Percentiles rank a stretch among this genome's conserved stretches.
Evolutionary conservation across 1,139 yeast genomes (phyloP).

Genomic region (Saccharomyces hybrid): DNA sequence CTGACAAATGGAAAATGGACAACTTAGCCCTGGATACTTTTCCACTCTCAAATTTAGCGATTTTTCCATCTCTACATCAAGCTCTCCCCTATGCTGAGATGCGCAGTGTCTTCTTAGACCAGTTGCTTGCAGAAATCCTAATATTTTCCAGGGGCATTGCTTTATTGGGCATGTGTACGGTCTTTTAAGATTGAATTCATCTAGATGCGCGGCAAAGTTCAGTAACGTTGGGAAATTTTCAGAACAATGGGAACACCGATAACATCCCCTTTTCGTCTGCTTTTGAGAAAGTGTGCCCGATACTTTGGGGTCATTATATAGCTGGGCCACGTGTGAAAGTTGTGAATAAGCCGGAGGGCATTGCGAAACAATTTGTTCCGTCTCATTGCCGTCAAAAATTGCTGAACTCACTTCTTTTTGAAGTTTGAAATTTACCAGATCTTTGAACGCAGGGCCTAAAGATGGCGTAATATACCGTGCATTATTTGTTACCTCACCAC

Average conservation of each 20-base stretch:
- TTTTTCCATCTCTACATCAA: conserved; percentile 21
- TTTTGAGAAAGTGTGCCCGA: conserved; percentile 24
- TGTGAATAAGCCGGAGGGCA: neutral
- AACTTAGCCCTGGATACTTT: conserved; percentile 26
- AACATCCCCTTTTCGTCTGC: conserved; percentile 41
- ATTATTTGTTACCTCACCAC: neutral
- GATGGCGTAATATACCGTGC: neutral
- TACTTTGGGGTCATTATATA: conserved; percentile 5
- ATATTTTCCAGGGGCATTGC: conserved; percentile 53
- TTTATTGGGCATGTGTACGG: conserved; percentile 45
- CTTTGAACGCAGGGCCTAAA: neutral
- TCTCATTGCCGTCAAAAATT: neutral
- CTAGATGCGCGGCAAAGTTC: conserved; percentile 43
- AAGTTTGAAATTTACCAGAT: neutral
- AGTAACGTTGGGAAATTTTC: conserved; percentile 36
- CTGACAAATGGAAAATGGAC: conserved; percentile 40
- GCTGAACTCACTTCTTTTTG: neutral
- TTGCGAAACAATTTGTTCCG: neutral
- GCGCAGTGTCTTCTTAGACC: conserved; percentile 57
- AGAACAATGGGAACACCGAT: conserved; percentile 47
- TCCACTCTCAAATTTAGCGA: conserved; percentile 25
- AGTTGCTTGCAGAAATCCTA: conserved; percentile 53
- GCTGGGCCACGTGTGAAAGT: neutral
- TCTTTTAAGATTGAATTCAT: conserved; percentile 37
- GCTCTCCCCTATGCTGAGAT: conserved; percentile 41